Evolutionary conservation across 2,329 filamentous ascomycete species (phyloP).

Genomic region (Xylaria sp.): DNA sequence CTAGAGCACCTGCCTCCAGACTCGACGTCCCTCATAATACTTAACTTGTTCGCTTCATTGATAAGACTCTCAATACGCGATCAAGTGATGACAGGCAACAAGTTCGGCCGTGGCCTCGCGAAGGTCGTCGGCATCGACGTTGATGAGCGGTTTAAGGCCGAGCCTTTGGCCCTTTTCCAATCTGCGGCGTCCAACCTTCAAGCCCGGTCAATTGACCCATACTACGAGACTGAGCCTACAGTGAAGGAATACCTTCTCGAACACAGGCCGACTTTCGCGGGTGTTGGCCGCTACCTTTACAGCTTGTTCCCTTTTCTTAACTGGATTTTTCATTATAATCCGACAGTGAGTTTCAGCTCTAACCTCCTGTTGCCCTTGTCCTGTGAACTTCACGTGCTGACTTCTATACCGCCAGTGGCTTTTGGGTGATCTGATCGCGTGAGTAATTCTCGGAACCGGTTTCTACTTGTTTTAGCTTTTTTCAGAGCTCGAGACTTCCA

Average conservation of each 20-base stretch:
- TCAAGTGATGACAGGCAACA: slow-evolving; percentile 19
- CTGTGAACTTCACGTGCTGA: slow-evolving; percentile 67
- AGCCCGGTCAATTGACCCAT: slow-evolving; percentile 67
- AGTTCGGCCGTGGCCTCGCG: slow-evolving; percentile 29
- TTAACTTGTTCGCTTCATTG: background rate
- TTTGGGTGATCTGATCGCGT: slow-evolving; percentile 37
- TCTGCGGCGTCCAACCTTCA: slow-evolving; percentile 43
- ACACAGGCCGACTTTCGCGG: slow-evolving; percentile 65
- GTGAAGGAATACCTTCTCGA: slow-evolving; percentile 75
- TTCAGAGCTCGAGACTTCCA: background rate
- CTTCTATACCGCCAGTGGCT: slow-evolving; percentile 4
- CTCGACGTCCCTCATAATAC: background rate
- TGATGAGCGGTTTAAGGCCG: slow-evolving; percentile 43
- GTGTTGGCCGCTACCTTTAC: slow-evolving; percentile 68
- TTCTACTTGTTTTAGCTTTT: background rate
- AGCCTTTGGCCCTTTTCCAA: slow-evolving; percentile 43
- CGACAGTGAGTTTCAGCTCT: slow-evolving; percentile 56
- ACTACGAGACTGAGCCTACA: slow-evolving; percentile 83
- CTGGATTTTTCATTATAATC: slow-evolving; percentile 89
- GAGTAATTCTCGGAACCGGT: background rate
- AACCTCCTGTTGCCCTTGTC: slow-evolving; percentile 84
- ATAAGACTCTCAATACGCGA: background rate
- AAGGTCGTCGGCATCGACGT: slow-evolving; percentile 47
- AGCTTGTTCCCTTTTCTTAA: slow-evolving; percentile 85
- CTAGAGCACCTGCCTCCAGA: background rate